Evolutionary conservation across 208 protist species (phyloP).

Genomic region (Leishmania gerbilli): DNA sequence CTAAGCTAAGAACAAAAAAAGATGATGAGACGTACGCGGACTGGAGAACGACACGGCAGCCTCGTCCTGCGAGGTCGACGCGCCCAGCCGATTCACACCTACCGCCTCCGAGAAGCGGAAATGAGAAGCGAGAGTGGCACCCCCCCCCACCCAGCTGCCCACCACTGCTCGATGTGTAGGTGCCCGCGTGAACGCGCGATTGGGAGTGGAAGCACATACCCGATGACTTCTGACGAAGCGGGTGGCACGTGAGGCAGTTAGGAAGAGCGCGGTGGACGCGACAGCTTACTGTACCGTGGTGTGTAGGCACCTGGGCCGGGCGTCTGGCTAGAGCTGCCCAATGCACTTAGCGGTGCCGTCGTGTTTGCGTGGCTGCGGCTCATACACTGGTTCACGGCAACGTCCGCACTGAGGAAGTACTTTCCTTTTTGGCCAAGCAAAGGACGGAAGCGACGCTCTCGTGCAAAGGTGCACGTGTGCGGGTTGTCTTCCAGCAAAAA

Average conservation of each 20-base stretch:
- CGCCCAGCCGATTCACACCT: neutral
- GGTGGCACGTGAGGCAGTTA: neutral
- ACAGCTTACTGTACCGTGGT: conserved; percentile 68
- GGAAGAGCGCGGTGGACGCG: conserved; percentile 41
- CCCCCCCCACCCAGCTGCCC: neutral
- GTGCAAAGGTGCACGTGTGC: conserved; percentile 60
- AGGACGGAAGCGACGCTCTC: conserved; percentile 68
- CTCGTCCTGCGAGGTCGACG: neutral
- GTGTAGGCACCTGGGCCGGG: conserved; percentile 84
- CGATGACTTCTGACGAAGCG: neutral
- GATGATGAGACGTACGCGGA: neutral
- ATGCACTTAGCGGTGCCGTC: neutral
- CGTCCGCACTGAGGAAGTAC: conserved; percentile 60
- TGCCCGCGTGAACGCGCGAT: neutral
- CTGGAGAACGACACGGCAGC: neutral
- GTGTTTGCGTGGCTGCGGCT: conserved; percentile 19
- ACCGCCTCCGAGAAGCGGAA: neutral
- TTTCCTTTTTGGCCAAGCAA: conserved; percentile 41
- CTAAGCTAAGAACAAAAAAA: neutral
- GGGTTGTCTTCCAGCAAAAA: conserved; percentile 67
- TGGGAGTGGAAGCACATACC: neutral
- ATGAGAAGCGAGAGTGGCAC: neutral
- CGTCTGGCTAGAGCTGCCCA: conserved; percentile 22
- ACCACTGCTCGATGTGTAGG: neutral
- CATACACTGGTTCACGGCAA: conserved; percentile 36